Conservation (phyloP, 495 filamentous ascomycete species). For the Penicillium manginii region DNA sequence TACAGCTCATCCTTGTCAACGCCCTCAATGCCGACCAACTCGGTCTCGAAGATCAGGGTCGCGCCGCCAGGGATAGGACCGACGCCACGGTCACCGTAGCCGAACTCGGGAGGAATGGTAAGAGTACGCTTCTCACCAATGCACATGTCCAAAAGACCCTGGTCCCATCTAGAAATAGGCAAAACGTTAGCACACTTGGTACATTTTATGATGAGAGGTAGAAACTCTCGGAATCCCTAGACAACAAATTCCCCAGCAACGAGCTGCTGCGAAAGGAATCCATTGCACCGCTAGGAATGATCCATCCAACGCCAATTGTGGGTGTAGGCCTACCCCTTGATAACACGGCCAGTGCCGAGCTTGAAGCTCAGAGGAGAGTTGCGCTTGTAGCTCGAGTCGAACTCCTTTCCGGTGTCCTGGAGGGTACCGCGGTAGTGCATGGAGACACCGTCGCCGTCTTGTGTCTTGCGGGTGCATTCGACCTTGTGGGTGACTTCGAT, state of each 20-base stretch:
- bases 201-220: too few relatives aligned
- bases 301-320: not conserved
- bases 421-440: constrained; percentile 91
- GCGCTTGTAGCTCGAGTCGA: constrained; percentile 71
- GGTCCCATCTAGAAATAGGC: constrained; percentile 68
- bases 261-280: too few relatives aligned
- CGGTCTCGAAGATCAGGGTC: constrained; percentile 91
- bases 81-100: constrained; percentile 75
- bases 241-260: too few relatives aligned
- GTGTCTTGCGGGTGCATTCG: constrained; percentile 73
- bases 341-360: constrained; percentile 80
- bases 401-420: constrained; percentile 51
- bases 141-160: constrained; percentile 93
- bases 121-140: constrained; percentile 92
- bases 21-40: constrained; percentile 84
- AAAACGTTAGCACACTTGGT: constrained; percentile 8
- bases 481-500: constrained; percentile 76
- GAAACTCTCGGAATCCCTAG: too few relatives aligned
- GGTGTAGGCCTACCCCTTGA: constrained; percentile 66
- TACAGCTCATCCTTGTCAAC: constrained; percentile 67
- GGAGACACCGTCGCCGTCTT: constrained; percentile 74
- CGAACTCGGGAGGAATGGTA: constrained; percentile 85
- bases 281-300: not conserved
- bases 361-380: constrained; percentile 74
- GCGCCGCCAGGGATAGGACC: constrained; percentile 80